Evolutionary conservation across 2,329 filamentous ascomycete species (phyloP).

Genomic region (Colletotrichum sp.): DNA sequence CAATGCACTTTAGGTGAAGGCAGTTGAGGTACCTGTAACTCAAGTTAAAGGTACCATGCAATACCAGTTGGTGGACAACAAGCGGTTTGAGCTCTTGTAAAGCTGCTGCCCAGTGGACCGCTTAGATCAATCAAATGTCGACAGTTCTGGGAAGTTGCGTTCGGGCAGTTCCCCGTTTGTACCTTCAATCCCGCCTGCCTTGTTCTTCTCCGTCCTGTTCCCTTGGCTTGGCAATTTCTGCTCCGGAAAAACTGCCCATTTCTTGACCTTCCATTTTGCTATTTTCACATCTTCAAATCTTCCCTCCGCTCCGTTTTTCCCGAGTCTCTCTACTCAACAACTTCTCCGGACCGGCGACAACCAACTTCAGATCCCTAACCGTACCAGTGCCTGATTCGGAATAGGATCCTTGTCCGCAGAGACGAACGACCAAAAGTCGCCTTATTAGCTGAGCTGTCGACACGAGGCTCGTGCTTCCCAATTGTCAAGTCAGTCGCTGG

Average conservation of each 20-base stretch:
- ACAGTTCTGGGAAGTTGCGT: neutral
- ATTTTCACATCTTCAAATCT: neutral
- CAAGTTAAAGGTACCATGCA: neutral
- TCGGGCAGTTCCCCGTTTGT: neutral
- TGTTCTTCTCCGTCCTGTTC: neutral
- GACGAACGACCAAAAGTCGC: neutral
- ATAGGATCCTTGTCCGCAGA: neutral
- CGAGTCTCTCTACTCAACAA: neutral
- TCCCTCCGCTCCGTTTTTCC: neutral
- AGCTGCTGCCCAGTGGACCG: neutral
- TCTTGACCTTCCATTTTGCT: neutral
- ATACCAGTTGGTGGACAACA: neutral
- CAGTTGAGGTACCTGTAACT: neutral
- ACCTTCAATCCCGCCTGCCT: neutral
- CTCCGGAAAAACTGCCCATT: conserved; percentile 6
- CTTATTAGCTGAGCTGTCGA: neutral
- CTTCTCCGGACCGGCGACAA: neutral
- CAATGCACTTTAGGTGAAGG: neutral
- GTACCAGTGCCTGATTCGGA: neutral
- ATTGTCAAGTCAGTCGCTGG: neutral
- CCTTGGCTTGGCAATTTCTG: neutral
- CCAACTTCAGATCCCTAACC: neutral
- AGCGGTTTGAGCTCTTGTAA: neutral
- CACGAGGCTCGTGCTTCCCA: neutral
- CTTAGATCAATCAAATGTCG: neutral